These are phyloP conservation scores for Anisodus acutangulus DNA, from an alignment of 257 asterid genomes.

Conservation along the genomic window DNA sequence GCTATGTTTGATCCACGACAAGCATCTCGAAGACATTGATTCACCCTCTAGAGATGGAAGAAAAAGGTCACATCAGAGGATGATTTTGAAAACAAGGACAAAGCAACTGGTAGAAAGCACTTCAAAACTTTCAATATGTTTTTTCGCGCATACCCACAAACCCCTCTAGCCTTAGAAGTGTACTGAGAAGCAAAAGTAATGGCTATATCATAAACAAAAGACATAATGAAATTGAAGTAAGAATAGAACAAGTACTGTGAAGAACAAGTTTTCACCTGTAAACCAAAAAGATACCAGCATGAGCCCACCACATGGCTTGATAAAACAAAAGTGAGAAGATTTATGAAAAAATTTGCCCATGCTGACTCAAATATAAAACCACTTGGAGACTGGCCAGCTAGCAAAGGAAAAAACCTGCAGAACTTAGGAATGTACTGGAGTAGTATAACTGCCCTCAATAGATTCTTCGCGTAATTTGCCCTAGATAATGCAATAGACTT, in stretches of 20 bases:
- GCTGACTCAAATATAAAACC: constrained; percentile 87
- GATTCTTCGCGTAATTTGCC: constrained; percentile 71
- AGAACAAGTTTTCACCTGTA: constrained; percentile 58
- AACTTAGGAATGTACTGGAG: constrained; percentile 75
- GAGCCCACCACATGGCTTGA: constrained; percentile 88
- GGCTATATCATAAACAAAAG: constrained; percentile 1
- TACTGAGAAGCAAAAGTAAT: constrained; percentile 17
- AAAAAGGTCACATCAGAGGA: not conserved
- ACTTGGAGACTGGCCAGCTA: constrained; percentile 74
- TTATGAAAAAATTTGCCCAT: constrained; percentile 79
- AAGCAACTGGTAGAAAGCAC: constrained; percentile 27
- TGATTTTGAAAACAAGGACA: constrained; percentile 23
- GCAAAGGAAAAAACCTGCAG: constrained; percentile 71
- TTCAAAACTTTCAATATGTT: not conserved
- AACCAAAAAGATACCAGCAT: constrained; percentile 87
- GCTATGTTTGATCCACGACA: constrained; percentile 48
- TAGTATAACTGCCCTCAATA: constrained; percentile 65
- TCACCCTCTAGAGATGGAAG: constrained; percentile 65
- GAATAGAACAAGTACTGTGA: constrained; percentile 17
- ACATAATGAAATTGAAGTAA: constrained; percentile 10
- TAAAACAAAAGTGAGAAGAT: constrained; percentile 68
- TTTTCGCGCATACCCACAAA: not conserved
- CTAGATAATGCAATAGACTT: constrained; percentile 52
- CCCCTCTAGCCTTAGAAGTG: not conserved
- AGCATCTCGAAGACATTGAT: constrained; percentile 80